These are phyloP conservation scores for Pyrenophora graminea DNA, from an alignment of 2,329 filamentous ascomycete species.

Conservation along the genomic window DNA sequence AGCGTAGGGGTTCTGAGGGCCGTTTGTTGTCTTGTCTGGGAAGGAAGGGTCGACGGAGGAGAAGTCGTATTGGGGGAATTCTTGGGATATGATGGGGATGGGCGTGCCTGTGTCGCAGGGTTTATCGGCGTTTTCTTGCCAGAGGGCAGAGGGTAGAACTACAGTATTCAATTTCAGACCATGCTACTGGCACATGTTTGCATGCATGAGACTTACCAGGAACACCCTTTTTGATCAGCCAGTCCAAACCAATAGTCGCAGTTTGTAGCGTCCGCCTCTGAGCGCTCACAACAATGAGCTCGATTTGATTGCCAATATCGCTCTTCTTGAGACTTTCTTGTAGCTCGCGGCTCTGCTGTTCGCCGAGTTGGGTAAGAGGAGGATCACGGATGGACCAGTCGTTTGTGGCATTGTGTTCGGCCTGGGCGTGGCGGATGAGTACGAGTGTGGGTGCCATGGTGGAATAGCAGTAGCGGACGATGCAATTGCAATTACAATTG, in stretches of 20 bases:
- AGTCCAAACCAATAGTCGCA: slow-evolving; percentile 61
- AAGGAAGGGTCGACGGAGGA: slow-evolving; percentile 61
- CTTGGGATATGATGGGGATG: slow-evolving; percentile 48
- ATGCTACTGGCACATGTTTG: neutral
- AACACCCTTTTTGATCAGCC: slow-evolving; percentile 57
- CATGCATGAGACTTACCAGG: slow-evolving; percentile 27
- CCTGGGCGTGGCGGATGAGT: slow-evolving; percentile 53
- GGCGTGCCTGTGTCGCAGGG: slow-evolving; percentile 66
- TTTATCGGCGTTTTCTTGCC: slow-evolving; percentile 61
- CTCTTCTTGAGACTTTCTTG: slow-evolving; percentile 44
- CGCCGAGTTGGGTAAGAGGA: slow-evolving; percentile 48
- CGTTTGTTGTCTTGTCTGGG: slow-evolving; percentile 63
- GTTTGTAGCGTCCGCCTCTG: slow-evolving; percentile 71
- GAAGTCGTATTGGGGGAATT: slow-evolving; percentile 64
- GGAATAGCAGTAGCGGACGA: neutral
- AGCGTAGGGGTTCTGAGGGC: slow-evolving; percentile 52
- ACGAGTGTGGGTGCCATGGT: slow-evolving; percentile 52
- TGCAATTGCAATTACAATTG: neutral
- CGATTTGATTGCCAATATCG: slow-evolving; percentile 51
- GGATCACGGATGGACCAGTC: slow-evolving; percentile 51
- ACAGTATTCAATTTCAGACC: neutral
- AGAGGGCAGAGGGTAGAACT: slow-evolving; percentile 63
- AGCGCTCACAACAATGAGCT: slow-evolving; percentile 65
- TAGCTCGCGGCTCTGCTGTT: slow-evolving; percentile 48
- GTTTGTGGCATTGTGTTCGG: slow-evolving; percentile 50